Percentiles rank a stretch among this genome's conserved stretches.
These are phyloP conservation scores for Petunia axillaris DNA, from an alignment of 257 asterid species.

Conservation along the genomic window DNA sequence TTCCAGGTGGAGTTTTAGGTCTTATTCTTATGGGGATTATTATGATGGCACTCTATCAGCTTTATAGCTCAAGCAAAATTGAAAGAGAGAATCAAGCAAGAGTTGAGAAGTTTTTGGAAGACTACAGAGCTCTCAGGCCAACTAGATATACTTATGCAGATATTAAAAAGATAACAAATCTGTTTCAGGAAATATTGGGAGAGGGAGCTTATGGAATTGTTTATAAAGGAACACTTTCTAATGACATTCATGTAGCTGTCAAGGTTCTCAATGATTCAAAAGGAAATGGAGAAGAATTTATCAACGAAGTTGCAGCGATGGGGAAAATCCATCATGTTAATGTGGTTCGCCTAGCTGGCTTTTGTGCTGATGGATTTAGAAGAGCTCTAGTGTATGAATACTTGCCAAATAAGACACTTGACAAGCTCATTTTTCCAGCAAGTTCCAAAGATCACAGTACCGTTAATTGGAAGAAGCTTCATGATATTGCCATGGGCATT, in stretches of 20 bases:
- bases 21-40: not conserved
- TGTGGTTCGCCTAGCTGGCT: no score
- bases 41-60: constrained; percentile 22
- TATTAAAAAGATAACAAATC: constrained; percentile 45
- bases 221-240: constrained; percentile 34
- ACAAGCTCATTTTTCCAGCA: constrained; percentile 34
- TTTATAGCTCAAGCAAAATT: not conserved
- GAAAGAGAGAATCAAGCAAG: constrained; percentile 31
- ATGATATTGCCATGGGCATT: constrained; percentile 32
- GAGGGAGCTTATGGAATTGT: constrained; percentile 40
- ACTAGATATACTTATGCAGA: constrained; percentile 46
- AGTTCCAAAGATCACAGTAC: constrained; percentile 1
- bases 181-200: constrained; percentile 36
- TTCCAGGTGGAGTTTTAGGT: no score
- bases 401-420: constrained; percentile 40
- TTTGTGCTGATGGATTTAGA: constrained; percentile 26
- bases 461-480: constrained; percentile 28
- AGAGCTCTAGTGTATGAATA: constrained; percentile 43
- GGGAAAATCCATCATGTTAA: not conserved
- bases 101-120: constrained; percentile 30
- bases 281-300: constrained; percentile 48
- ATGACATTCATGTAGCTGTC: constrained; percentile 41
- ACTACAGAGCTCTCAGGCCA: constrained; percentile 22
- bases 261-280: constrained; percentile 35
- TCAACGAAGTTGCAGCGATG: constrained; percentile 43